Conservation (phyloP, 352 stramenopile species). For the Lagenidium sp. region DNA sequence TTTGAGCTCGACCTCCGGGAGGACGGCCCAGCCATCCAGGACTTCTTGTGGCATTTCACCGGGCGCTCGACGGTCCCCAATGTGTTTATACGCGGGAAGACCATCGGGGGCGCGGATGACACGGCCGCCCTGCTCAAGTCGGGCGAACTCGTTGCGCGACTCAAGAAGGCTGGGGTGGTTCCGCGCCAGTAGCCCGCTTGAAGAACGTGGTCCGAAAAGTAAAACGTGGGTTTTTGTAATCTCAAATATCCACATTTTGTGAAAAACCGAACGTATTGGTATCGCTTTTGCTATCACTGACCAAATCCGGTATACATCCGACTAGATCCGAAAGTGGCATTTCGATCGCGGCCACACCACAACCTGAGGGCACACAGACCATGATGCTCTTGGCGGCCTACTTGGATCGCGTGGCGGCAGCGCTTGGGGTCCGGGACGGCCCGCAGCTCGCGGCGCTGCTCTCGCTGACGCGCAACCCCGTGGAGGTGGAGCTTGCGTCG, state of each 20-base stretch:
- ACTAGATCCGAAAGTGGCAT: too few species aligned
- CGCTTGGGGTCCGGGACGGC: conserved; percentile 41
- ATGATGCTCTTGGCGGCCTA: conserved; percentile 54
- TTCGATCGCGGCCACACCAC: neutral
- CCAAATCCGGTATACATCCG: conserved; percentile 6
- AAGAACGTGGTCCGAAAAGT: too few species aligned
- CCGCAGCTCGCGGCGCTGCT: conserved; percentile 41
- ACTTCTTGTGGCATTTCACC: conserved; percentile 87
- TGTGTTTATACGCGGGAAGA: conserved; percentile 96
- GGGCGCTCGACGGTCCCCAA: conserved; percentile 95
- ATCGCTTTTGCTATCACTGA: neutral
- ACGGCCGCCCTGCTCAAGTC: conserved; percentile 77
- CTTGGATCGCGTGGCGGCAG: conserved; percentile 44
- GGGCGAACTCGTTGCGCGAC: conserved; percentile 86
- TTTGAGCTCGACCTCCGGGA: conserved; percentile 77
- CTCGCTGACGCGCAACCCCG: conserved; percentile 21
- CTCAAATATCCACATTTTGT: too few species aligned
- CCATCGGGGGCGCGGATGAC: conserved; percentile 94
- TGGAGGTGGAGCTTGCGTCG: conserved; percentile 26
- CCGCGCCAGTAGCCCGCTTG: conserved; percentile 20
- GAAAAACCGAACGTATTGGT: conserved; percentile 2
- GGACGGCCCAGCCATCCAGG: conserved; percentile 89
- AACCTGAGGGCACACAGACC: too few species aligned
- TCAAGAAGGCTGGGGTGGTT: conserved; percentile 65
- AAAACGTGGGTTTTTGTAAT: too few species aligned